phyloP scores from a whole-genome alignment of 176 grass and related monocot species.

The Poa pratensis region DNA sequence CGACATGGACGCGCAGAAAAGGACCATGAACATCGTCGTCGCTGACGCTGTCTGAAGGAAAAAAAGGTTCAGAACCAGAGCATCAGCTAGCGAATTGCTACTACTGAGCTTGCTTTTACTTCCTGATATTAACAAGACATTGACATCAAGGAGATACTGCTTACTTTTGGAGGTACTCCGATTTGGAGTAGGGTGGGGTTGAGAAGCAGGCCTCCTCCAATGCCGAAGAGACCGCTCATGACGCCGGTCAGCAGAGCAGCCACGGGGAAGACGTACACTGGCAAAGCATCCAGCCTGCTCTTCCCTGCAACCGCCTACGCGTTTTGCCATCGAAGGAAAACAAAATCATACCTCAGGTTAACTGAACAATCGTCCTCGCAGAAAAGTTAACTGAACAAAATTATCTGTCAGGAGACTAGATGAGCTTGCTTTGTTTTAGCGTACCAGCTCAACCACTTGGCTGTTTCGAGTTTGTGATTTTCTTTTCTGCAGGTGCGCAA shows the following conservation, averaged over 20 bases:
- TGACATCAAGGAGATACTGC: neutral
- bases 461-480: slow-evolving; percentile 23
- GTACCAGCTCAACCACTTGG: slow-evolving; percentile 32
- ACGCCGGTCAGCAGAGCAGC: slow-evolving; percentile 59
- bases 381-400: neutral
- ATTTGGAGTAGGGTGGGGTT: slow-evolving; percentile 71
- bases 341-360: neutral
- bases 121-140: neutral
- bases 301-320: slow-evolving; percentile 21
- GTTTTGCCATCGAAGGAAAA: neutral
- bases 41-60: slow-evolving; percentile 37
- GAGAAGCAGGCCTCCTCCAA: slow-evolving; percentile 72
- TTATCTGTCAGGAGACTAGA: neutral
- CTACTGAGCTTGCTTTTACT: too few relatives aligned
- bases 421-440: neutral
- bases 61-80: neutral
- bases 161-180: slow-evolving; percentile 67
- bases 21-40: slow-evolving; percentile 51
- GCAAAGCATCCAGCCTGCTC: slow-evolving; percentile 50
- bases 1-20: slow-evolving; percentile 68
- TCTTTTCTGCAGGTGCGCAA: slow-evolving; percentile 51
- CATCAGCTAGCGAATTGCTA: neutral
- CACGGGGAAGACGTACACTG: slow-evolving; percentile 54
- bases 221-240: slow-evolving; percentile 72
- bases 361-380: neutral